phyloP scores from a whole-genome alignment of 306 rosid species.

The Coriaria nepalensis region DNA sequence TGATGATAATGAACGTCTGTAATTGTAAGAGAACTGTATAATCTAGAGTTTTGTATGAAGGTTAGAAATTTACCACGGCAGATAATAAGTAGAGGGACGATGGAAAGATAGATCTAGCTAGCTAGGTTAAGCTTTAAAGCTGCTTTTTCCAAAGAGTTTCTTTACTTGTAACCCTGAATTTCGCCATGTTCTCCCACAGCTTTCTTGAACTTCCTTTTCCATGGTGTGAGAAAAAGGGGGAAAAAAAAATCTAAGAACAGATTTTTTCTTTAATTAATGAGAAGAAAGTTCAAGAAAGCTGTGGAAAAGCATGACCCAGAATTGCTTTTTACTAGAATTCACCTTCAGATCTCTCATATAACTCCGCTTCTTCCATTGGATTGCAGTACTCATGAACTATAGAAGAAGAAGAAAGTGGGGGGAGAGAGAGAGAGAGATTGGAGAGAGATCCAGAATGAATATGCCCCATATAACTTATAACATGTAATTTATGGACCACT shows the following conservation, averaged over 20 bases:
- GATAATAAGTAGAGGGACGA: slow-evolving; percentile 2
- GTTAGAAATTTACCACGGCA: slow-evolving; percentile 5
- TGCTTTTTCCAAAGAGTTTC: no score
- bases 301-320: slow-evolving; percentile 95
- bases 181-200: slow-evolving; percentile 94
- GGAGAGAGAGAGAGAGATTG: background rate
- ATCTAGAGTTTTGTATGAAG: background rate
- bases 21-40: no score
- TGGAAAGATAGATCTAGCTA: no score
- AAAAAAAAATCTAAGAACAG: background rate
- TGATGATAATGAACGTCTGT: no score
- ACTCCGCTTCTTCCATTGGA: background rate
- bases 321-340: slow-evolving; percentile 9
- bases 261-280: slow-evolving; percentile 12
- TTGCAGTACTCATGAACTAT: background rate
- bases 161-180: slow-evolving; percentile 18
- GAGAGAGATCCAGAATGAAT: background rate
- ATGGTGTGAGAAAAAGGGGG: slow-evolving; percentile 2
- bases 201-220: slow-evolving; percentile 71
- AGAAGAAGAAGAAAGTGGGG: slow-evolving; percentile 10
- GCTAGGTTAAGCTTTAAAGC: no score
- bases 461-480: background rate
- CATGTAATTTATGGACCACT: slow-evolving; percentile 46
- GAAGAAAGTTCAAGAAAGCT: slow-evolving; percentile 96
- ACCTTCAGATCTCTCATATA: slow-evolving; percentile 31